Evolutionary conservation across 2,329 filamentous ascomycete genomes (phyloP).

Genomic region (Herpotrichia juniperi): DNA sequence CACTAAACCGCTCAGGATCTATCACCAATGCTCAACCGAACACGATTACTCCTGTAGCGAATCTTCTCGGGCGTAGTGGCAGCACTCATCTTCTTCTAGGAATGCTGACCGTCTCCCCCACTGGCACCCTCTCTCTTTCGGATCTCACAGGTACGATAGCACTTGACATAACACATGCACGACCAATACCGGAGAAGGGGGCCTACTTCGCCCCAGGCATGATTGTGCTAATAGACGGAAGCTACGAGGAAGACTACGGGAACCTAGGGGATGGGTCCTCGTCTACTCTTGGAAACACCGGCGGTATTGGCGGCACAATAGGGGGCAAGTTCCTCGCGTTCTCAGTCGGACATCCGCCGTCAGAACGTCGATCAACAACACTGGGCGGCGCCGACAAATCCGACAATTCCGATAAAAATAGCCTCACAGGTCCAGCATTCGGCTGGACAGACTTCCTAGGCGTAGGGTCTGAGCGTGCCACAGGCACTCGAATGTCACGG

Average conservation of each 20-base stretch:
- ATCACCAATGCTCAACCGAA: slow-evolving; percentile 63
- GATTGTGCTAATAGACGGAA: slow-evolving; percentile 91
- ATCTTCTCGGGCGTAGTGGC: slow-evolving; percentile 77
- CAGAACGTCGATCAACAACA: slow-evolving; percentile 80
- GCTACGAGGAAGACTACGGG: slow-evolving; percentile 93
- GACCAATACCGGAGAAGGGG: slow-evolving; percentile 81
- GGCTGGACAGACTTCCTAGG: slow-evolving; percentile 98
- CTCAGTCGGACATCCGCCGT: slow-evolving; percentile 89
- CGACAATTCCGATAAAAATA: slow-evolving; percentile 51
- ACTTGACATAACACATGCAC: slow-evolving; percentile 80
- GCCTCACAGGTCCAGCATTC: slow-evolving; percentile 58
- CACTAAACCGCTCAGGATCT: slow-evolving; percentile 65
- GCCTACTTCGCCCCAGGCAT: slow-evolving; percentile 95
- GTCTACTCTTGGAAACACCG: slow-evolving; percentile 69
- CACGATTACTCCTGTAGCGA: slow-evolving; percentile 85
- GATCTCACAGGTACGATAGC: slow-evolving; percentile 88
- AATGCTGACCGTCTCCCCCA: slow-evolving; percentile 79
- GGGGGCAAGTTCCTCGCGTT: slow-evolving; percentile 92
- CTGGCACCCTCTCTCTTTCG: slow-evolving; percentile 80
- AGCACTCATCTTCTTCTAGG: slow-evolving; percentile 86
- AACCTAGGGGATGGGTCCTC: slow-evolving; percentile 66
- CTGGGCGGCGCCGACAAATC: slow-evolving; percentile 72
- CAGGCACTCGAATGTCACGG: slow-evolving; percentile 80
- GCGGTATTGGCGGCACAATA: slow-evolving; percentile 85
- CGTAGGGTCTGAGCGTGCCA: slow-evolving; percentile 84